phyloP scores from a whole-genome alignment of 148 eudicot species.

The Camellia japonica region DNA sequence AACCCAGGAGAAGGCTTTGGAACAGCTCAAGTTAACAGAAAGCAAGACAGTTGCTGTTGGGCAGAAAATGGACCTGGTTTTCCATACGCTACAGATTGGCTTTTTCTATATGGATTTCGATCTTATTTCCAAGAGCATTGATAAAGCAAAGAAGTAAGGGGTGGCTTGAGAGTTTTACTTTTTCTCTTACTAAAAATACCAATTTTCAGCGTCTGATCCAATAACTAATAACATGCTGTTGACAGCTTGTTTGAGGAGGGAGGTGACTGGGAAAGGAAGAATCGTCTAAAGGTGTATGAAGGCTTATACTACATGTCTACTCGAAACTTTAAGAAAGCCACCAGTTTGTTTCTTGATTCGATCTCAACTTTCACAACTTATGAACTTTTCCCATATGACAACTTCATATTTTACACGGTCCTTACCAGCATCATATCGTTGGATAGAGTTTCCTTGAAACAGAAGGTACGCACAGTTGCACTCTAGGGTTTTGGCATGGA shows the following conservation, averaged over 20 bases:
- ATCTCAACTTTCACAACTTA: slow-evolving; percentile 98
- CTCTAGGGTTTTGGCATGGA: not conserved
- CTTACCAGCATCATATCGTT: slow-evolving; percentile 85
- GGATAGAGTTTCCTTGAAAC: slow-evolving; percentile 94
- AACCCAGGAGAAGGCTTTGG: slow-evolving; percentile 80
- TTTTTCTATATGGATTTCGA: slow-evolving; percentile 96
- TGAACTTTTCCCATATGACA: slow-evolving; percentile 91
- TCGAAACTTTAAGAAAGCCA: slow-evolving; percentile 87
- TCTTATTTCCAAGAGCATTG: slow-evolving; percentile 87
- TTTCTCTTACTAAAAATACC: slow-evolving; percentile 10
- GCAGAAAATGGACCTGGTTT: slow-evolving; percentile 96
- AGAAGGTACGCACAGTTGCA: slow-evolving; percentile 61
- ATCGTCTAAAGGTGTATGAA: slow-evolving; percentile 96
- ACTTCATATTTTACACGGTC: slow-evolving; percentile 84
- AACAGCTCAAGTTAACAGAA: slow-evolving; percentile 89
- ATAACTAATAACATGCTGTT: not conserved
- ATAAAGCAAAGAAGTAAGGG: slow-evolving; percentile 86
- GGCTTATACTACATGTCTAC: slow-evolving; percentile 92
- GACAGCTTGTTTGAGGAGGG: slow-evolving; percentile 95
- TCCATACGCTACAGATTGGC: slow-evolving; percentile 79
- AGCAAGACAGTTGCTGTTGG: slow-evolving; percentile 98
- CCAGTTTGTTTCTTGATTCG: slow-evolving; percentile 85
- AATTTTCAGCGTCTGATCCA: not conserved
- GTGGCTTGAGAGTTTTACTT: not conserved
- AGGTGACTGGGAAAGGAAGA: slow-evolving; percentile 99